Conservation (phyloP, 108 stramenopile species). For the Ochromonas danica region DNA sequence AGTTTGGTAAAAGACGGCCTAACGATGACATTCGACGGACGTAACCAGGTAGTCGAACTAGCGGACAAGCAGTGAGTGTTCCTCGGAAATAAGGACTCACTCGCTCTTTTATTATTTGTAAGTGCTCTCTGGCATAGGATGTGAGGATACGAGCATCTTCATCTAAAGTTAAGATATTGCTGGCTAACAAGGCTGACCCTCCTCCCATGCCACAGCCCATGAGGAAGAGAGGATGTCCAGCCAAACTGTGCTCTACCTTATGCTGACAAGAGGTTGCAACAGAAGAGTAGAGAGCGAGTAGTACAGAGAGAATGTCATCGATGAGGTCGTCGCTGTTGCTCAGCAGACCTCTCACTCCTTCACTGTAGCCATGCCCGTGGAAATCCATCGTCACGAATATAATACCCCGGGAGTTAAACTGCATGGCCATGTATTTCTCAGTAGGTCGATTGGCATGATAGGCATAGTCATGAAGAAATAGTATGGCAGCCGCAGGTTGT, state of each 20-base stretch:
- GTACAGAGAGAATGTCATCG: not conserved
- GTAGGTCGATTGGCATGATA: constrained; percentile 1
- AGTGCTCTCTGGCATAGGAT: not conserved
- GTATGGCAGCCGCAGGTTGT: not conserved
- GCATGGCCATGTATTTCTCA: not conserved
- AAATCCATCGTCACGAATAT: not conserved
- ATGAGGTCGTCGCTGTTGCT: not conserved
- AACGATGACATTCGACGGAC: not conserved
- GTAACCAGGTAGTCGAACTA: not conserved
- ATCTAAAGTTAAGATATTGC: not conserved
- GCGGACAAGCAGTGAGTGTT: not conserved
- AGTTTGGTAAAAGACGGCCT: not conserved
- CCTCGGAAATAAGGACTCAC: too few relatives aligned
- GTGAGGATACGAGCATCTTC: not conserved
- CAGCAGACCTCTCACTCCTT: not conserved
- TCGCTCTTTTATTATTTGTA: not conserved
- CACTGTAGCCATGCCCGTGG: not conserved
- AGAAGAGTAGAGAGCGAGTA: not conserved
- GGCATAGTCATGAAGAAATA: not conserved
- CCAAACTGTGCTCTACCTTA: not conserved
- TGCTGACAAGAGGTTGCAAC: not conserved
- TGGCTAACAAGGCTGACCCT: not conserved
- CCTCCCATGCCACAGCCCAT: not conserved
- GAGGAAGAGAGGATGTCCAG: not conserved
- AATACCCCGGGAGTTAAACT: not conserved